Conservation (phyloP, 768 basidiomycete genomes). For the Lentinula lateritia region DNA sequence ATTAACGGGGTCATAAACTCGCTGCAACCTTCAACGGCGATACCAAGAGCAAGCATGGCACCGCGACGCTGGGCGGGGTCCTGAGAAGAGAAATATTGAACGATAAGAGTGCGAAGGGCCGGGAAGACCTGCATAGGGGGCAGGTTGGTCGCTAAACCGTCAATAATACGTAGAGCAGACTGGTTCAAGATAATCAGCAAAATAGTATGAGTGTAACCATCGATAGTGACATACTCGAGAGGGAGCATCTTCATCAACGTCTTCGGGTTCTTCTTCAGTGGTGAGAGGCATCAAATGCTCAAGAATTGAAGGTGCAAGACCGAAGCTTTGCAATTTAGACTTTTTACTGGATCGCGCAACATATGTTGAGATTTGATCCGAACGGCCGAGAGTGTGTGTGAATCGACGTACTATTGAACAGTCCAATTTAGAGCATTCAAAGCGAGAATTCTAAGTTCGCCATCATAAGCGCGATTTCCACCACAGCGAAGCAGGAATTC, state of each 20-base stretch:
- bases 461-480: slow-evolving; percentile 67
- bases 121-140: slow-evolving; percentile 97
- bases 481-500: slow-evolving; percentile 85
- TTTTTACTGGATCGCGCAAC: slow-evolving; percentile 67
- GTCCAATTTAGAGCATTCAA: slow-evolving; percentile 96
- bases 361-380: slow-evolving; percentile 6
- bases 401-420: slow-evolving; percentile 75
- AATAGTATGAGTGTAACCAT: neutral
- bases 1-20: slow-evolving; percentile 97
- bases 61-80: slow-evolving; percentile 81
- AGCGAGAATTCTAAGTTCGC: slow-evolving; percentile 81
- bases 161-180: slow-evolving; percentile 93
- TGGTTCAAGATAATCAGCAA: slow-evolving; percentile 21
- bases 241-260: slow-evolving; percentile 89
- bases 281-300: slow-evolving; percentile 92
- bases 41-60: slow-evolving; percentile 92
- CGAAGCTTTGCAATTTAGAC: slow-evolving; percentile 83
- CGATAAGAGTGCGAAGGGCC: slow-evolving; percentile 74
- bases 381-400: neutral
- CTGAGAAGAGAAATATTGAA: slow-evolving; percentile 77
- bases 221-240: slow-evolving; percentile 57
- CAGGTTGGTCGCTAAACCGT: slow-evolving; percentile 84
- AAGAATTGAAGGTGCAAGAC: slow-evolving; percentile 80
- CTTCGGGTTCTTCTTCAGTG: slow-evolving; percentile 90
- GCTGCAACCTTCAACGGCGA: slow-evolving; percentile 94